Conservation (phyloP, 2,329 filamentous ascomycete species). For the Curvularia sp. region DNA sequence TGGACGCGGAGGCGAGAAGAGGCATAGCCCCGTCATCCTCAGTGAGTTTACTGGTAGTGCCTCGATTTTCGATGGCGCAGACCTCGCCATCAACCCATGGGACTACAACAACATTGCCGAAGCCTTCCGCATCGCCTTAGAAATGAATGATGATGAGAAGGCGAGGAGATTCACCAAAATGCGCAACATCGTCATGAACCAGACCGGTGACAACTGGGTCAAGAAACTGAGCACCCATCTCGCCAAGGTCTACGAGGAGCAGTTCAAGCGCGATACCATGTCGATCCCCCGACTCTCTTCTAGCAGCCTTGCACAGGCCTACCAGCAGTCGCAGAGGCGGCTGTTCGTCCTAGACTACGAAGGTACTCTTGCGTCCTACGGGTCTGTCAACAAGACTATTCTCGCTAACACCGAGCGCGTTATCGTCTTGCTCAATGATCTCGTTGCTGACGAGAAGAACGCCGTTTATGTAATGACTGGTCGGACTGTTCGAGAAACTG, state of each 20-base stretch:
- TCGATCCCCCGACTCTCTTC: slow-evolving; percentile 85
- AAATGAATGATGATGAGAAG: slow-evolving; percentile 80
- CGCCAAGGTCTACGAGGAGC: slow-evolving; percentile 79
- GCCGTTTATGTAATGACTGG: slow-evolving; percentile 94
- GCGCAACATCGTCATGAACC: slow-evolving; percentile 74
- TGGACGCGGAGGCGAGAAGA: slow-evolving; percentile 73
- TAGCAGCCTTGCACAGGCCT: slow-evolving; percentile 68
- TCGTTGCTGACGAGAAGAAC: slow-evolving; percentile 81
- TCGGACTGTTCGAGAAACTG: slow-evolving; percentile 84
- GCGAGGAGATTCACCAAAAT: slow-evolving; percentile 75
- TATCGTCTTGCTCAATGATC: slow-evolving; percentile 80
- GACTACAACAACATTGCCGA: slow-evolving; percentile 88
- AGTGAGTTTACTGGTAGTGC: slow-evolving; percentile 96
- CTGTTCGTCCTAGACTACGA: slow-evolving; percentile 95
- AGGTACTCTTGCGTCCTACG: slow-evolving; percentile 88
- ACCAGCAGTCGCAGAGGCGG: slow-evolving; percentile 70
- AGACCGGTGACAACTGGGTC: slow-evolving; percentile 88
- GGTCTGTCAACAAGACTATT: slow-evolving; percentile 82
- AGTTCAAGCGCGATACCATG: slow-evolving; percentile 82
- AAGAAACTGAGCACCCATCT: slow-evolving; percentile 75
- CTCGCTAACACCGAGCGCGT: slow-evolving; percentile 86
- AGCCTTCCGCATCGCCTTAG: slow-evolving; percentile 81
- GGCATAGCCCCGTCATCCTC: slow-evolving; percentile 86
- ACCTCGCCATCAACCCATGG: slow-evolving; percentile 92
- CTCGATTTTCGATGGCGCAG: slow-evolving; percentile 79